Base-by-base conservation (phyloP, 2,329 filamentous ascomycete genomes). In the Fusarium incarnatum region DNA sequence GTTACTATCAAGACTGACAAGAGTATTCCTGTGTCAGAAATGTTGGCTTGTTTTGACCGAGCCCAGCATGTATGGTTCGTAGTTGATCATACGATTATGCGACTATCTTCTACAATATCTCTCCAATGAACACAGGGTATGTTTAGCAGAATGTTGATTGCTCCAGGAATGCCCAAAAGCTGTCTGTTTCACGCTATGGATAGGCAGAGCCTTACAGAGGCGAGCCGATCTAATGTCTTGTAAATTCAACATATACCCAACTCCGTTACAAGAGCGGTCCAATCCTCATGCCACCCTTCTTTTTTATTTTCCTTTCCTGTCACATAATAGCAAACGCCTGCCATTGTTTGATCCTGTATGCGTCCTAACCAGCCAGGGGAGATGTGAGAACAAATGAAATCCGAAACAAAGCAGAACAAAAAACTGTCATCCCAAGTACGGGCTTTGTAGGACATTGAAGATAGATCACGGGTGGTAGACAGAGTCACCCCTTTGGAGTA, bases 401-500 rank as follows among this genome's bases (percentile, higher is more conserved):
- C 18, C n/a, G 37, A 53, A 53, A 8, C 18, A 67, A 45, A 70
- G 37, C 44, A 65, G 58, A 73, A 63, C 59, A 71, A 55, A 49
- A 67, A 73, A 67, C 60, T 72, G 57, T 32, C 46, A 50, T 59
- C 5, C 60, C 22, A 37, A 55, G 48, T 42, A 22, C 8, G 49
- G 50, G 57, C 53, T 50, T 42, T 46, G 10, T 20, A 13, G 52
- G 42, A 49, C 20, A 37, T 46, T n/a, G 28, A 27, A 23, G 44
- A 32, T 46, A 42, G 23, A 46, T 56, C 18, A 30, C 70, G 48
- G 74, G 32, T 52, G 75, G 41, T 76, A 76, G 15, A 71, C 37
- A 25, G 78, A 78, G 56, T 79, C 78, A 11, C 70, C 74, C 27
- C 78, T 72, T 52, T 78, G 75, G 12, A 80, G 75, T 54, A 81